These are phyloP conservation scores for Monascus ruber DNA, from an alignment of 2,329 filamentous ascomycete genomes.

Conservation along the genomic window DNA sequence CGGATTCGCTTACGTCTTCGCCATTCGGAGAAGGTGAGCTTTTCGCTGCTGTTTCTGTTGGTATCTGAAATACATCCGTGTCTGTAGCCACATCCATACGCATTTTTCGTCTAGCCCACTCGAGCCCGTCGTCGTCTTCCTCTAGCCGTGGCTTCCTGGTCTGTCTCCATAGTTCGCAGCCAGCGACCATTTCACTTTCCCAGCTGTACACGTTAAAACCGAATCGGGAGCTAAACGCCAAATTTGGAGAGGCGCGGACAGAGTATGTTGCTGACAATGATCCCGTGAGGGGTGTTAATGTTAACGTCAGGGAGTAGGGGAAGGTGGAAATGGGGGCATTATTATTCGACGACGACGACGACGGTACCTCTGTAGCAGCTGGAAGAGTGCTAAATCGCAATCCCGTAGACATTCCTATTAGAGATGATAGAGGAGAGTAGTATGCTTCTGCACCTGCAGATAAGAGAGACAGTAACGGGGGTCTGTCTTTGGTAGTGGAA, in stretches of 20 bases:
- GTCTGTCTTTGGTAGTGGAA: slow-evolving; percentile 15
- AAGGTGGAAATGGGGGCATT: slow-evolving; percentile 53
- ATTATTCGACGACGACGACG: slow-evolving; percentile 5
- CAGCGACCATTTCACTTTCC: slow-evolving; percentile 85
- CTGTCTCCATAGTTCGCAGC: slow-evolving; percentile 84
- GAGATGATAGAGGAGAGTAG: slow-evolving; percentile 90
- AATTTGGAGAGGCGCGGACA: slow-evolving; percentile 69
- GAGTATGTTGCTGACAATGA: slow-evolving; percentile 86
- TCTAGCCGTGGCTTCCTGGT: slow-evolving; percentile 10
- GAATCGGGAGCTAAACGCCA: slow-evolving; percentile 80
- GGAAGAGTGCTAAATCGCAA: slow-evolving; percentile 75
- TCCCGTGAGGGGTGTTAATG: slow-evolving; percentile 87
- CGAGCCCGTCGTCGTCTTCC: slow-evolving; percentile 34
- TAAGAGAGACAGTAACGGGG: slow-evolving; percentile 65
- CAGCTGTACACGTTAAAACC: slow-evolving; percentile 98
- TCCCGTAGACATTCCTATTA: slow-evolving; percentile 80
- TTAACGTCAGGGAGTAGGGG: slow-evolving; percentile 86
- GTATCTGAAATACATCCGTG: too few species aligned
- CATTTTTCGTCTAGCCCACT: slow-evolving; percentile 31
- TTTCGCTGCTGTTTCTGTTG: slow-evolving; percentile 9
- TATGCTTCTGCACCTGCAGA: slow-evolving; percentile 89
- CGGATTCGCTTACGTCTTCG: slow-evolving; percentile 64
- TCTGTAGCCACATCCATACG: slow-evolving; percentile 9
- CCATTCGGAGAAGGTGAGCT: slow-evolving; percentile 21
- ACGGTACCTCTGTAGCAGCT: slow-evolving; percentile 36